Evolutionary conservation across 2,329 filamentous ascomycete species (phyloP).

Genomic region (Trichoderma sp.): DNA sequence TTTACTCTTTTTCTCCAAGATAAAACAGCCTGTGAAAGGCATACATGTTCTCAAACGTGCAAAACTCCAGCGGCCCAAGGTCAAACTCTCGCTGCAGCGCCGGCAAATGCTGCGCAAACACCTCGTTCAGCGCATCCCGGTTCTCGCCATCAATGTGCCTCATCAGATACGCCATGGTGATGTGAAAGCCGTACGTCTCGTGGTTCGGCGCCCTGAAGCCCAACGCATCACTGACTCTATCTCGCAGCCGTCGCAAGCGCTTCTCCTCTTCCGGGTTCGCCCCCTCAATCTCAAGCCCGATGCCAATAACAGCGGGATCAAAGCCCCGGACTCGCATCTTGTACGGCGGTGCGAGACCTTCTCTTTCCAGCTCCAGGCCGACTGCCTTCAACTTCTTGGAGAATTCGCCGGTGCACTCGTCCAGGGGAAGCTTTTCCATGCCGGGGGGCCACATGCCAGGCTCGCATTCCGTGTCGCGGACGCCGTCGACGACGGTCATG

Average conservation of each 20-base stretch:
- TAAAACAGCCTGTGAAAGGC: constrained; percentile 24
- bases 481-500: constrained; percentile 27
- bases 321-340: constrained; percentile 18
- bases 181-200: constrained; percentile 26
- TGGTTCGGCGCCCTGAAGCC: constrained; percentile 27
- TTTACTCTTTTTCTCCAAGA: constrained; percentile 12
- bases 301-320: constrained; percentile 8
- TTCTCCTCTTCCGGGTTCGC: constrained; percentile 25
- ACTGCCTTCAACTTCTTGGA: constrained; percentile 14
- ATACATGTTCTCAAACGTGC: constrained; percentile 28
- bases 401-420: constrained; percentile 21
- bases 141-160: constrained; percentile 23
- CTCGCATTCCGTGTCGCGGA: constrained; percentile 25
- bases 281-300: constrained; percentile 25
- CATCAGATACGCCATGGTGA: constrained; percentile 28
- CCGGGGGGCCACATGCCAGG: constrained; percentile 25
- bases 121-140: constrained; percentile 20
- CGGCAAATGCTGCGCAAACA: constrained; percentile 22
- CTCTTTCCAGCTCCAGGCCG: constrained; percentile 18
- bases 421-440: constrained; percentile 20
- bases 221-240: constrained; percentile 23
- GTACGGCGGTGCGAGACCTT: constrained; percentile 24
- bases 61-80: constrained; percentile 26
- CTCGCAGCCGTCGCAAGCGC: constrained; percentile 25
- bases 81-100: constrained; percentile 24